Percentiles rank a stretch among this genome's conserved stretches.
Conservation (phyloP, 768 basidiomycete genomes). For the Pisolithus microcarpus region DNA sequence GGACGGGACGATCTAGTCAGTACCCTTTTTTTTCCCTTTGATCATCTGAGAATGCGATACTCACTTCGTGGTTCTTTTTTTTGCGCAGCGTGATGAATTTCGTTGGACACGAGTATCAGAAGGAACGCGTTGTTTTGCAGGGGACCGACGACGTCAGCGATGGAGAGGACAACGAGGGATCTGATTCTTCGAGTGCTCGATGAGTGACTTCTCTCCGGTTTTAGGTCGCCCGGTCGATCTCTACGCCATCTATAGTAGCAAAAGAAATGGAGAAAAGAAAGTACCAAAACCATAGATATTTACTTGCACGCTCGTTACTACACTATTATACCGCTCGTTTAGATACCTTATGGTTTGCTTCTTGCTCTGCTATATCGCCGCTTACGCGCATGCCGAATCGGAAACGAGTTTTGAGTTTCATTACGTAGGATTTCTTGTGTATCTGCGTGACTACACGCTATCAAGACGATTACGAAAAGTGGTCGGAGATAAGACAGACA, state of each 20-base stretch:
- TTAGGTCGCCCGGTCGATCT: too few species aligned
- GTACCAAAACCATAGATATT: too few species aligned
- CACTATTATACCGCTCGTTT: background rate
- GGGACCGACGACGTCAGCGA: constrained; percentile 1
- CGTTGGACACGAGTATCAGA: constrained; percentile 50
- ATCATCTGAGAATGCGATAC: background rate
- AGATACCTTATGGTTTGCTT: background rate
- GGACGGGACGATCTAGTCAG: constrained; percentile 87
- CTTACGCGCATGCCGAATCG: background rate
- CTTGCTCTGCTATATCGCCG: background rate
- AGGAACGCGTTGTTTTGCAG: constrained; percentile 12
- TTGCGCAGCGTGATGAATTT: constrained; percentile 50
- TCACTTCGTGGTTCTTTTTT: constrained; percentile 8
- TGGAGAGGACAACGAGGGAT: constrained; percentile 6
- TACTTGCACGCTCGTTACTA: background rate
- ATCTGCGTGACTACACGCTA: too few species aligned
- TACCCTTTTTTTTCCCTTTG: constrained; percentile 5
- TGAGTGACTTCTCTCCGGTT: background rate
- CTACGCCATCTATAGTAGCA: too few species aligned
- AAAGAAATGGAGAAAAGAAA: too few species aligned
- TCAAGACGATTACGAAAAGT: too few species aligned
- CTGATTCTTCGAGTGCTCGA: constrained; percentile 10
- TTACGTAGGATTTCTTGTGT: too few species aligned
- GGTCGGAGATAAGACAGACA: too few species aligned
- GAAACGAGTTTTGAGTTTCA: too few species aligned